Evolutionary conservation across 345 rosid species (phyloP), one percentile per base, ranked within the genome.

Genomic region (Heritiera fomes): DNA sequence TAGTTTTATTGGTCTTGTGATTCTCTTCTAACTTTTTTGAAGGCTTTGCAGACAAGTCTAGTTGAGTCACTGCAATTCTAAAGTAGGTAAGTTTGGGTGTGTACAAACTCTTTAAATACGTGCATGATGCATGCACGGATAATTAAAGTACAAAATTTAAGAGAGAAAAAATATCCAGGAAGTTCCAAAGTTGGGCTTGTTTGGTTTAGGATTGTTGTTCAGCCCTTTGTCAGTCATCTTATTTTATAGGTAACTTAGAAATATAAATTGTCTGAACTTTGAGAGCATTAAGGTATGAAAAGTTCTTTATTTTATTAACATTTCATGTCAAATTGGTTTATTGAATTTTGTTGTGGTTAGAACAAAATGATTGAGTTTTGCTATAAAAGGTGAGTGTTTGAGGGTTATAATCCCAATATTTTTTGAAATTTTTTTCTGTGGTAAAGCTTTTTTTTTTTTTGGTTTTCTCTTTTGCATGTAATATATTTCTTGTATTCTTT

Each of bases 131-230:
- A 63, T 34, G 68, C n/a, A 63, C n/a, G 14, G 43, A 34, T 13
- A 32, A 63, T 34, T 13, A 13, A n/a, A 7, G 7, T 20, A 13
- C 13, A n/a, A 5, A 8, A 5, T 46, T 69, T 6, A 70, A 6
- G 6, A 47, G 1, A 62, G 23, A 49, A 49, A 46, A 8, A 62
- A 64, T 34, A 34, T 34, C 38, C 1, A 34, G 2, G 38, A 34
- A 34, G 0, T 34, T 34, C 38, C 38, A 34, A 34, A 34, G 38
- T 50, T n/a, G 75, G 71, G 77, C 53, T 41, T 12, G 32, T 59
- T 47, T 71, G 81, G 34, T 58, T 58, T 45, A 68, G 56, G 40
- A 56, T 34, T 71, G 45, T 71, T 78, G 15, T 18, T 47, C 71
- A 38, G 7, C 59, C 18, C 45, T n/a, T 8, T 71, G 63, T 61